Conservation (phyloP, 768 basidiomycete species). For the Trametes cubensis region DNA sequence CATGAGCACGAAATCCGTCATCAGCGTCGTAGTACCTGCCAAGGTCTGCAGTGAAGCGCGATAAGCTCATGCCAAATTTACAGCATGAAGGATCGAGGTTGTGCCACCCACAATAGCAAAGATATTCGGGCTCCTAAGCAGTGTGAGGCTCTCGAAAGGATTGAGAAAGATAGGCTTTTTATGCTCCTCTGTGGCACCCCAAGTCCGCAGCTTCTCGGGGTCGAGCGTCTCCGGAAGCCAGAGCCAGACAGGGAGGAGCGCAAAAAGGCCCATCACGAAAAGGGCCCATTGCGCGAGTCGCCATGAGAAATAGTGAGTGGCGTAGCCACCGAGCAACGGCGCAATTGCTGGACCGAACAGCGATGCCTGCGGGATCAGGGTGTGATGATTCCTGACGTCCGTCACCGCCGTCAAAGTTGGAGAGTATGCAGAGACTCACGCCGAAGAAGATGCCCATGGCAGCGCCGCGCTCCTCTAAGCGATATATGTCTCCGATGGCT, state of each 20-base stretch:
- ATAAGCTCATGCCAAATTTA: background rate
- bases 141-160: conserved; percentile 52
- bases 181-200: conserved; percentile 13
- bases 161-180: conserved; percentile 50
- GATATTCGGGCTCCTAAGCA: conserved; percentile 64
- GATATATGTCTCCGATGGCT: conserved; percentile 69
- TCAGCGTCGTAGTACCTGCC: conserved; percentile 37
- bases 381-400: too few relatives aligned
- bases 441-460: conserved; percentile 63
- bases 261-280: conserved; percentile 43
- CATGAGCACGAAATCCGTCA: conserved; percentile 44
- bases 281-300: conserved; percentile 56
- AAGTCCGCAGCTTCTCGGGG: conserved; percentile 55
- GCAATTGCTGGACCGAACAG: conserved; percentile 65
- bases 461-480: conserved; percentile 59
- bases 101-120: conserved; percentile 49
- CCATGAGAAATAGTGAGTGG: conserved; percentile 68
- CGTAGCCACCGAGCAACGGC: conserved; percentile 58
- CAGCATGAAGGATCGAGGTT: background rate
- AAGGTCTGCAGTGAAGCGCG: conserved; percentile 40
- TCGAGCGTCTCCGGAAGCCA: conserved; percentile 72
- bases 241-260: conserved; percentile 43
- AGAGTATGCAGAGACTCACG: conserved; percentile 35
- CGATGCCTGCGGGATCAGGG: conserved; percentile 40
- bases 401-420: too few relatives aligned